Conservation (phyloP, 306 rosid species). For the Abrus precatorius region DNA sequence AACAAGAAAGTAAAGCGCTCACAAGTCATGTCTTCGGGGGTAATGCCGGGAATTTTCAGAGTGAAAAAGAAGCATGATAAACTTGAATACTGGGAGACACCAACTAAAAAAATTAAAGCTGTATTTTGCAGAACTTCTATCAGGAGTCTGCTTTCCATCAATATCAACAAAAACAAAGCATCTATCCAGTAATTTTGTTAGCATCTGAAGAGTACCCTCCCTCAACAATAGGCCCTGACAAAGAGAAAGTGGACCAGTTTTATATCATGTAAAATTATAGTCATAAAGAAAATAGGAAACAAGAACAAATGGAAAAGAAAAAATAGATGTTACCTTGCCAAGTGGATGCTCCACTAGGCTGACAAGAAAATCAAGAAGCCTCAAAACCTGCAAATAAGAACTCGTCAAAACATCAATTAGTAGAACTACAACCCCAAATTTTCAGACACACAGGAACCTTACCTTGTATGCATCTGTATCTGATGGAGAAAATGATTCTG, state of each 20-base stretch:
- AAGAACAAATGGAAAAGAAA: constrained; percentile 29
- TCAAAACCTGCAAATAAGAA: constrained; percentile 70
- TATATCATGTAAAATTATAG: constrained; percentile 24
- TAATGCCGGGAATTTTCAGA: constrained; percentile 58
- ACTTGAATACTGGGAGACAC: constrained; percentile 89
- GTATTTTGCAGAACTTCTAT: constrained; percentile 61
- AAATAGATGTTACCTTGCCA: constrained; percentile 69
- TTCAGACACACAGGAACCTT: constrained; percentile 35
- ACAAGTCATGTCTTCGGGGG: constrained; percentile 63
- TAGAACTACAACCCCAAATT: constrained; percentile 24
- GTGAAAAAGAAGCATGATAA: constrained; percentile 65
- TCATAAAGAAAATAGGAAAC: constrained; percentile 22
- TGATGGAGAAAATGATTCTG: constrained; percentile 63
- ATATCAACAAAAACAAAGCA: constrained; percentile 63
- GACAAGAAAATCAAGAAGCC: constrained; percentile 92
- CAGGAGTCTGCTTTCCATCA: constrained; percentile 63
- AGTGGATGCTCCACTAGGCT: constrained; percentile 91
- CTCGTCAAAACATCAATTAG: constrained; percentile 23
- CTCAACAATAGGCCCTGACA: constrained; percentile 73
- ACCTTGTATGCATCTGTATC: constrained; percentile 86
- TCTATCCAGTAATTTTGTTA: constrained; percentile 71
- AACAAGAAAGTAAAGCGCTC: constrained; percentile 55
- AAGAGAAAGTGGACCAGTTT: constrained; percentile 32
- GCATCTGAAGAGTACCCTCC: constrained; percentile 67
- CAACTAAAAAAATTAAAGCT: constrained; percentile 62